phyloP scores from a whole-genome alignment of 108 stramenopile species.

The Cyclotella distinguenda region DNA sequence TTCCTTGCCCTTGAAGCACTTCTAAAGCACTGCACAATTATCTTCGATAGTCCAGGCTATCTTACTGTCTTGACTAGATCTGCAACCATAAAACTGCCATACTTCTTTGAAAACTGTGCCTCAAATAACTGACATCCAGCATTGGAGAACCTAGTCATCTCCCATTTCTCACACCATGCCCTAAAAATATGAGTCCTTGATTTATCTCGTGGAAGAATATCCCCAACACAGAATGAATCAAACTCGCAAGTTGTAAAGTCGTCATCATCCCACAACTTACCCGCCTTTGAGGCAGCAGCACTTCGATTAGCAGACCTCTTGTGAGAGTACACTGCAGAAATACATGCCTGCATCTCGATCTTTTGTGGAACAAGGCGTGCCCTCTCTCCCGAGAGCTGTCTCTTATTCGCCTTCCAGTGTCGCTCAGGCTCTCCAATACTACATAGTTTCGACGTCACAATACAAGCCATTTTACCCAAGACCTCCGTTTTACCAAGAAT shows the following conservation, averaged over 20 bases:
- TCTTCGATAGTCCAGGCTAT: not conserved
- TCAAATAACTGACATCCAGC: not conserved
- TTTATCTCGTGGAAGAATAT: not conserved
- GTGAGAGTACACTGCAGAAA: not conserved
- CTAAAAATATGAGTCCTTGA: not conserved
- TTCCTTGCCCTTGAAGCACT: not conserved
- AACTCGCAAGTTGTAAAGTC: slow-evolving; percentile 5
- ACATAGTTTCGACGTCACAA: slow-evolving; percentile 11
- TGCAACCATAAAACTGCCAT: not conserved
- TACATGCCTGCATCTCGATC: not conserved
- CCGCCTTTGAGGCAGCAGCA: not conserved
- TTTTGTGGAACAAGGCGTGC: not conserved
- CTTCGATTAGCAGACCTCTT: not conserved
- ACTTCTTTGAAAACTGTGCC: not conserved
- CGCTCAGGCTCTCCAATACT: slow-evolving; percentile 14
- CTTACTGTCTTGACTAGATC: not conserved
- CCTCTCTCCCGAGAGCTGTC: not conserved
- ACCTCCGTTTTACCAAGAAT: slow-evolving; percentile 3
- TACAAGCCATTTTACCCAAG: slow-evolving; percentile 8
- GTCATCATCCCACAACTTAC: slow-evolving; percentile 17
- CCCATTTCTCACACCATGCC: not conserved
- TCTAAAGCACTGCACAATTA: not conserved
- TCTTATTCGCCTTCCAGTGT: slow-evolving; percentile 18
- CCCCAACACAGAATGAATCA: slow-evolving; percentile 1
- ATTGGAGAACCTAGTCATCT: not conserved